Conservation (phyloP, 441 rosid species). For the Brassica balearica region DNA sequence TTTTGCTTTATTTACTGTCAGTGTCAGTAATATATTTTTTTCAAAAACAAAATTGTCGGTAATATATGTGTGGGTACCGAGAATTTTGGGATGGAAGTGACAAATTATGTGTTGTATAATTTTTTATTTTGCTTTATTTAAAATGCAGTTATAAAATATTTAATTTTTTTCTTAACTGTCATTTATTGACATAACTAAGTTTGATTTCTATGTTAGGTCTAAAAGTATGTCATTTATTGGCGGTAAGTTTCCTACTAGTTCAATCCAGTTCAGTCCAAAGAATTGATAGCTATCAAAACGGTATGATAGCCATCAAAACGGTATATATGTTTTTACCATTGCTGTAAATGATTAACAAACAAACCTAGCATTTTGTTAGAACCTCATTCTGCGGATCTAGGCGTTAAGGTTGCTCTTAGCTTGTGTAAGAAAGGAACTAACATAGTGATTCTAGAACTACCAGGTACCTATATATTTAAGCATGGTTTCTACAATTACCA, state of each 20-base stretch:
- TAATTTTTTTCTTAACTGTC: not conserved
- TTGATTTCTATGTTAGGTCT: not conserved
- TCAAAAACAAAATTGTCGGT: no score
- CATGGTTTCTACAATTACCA: not conserved
- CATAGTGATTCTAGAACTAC: conserved; percentile 7
- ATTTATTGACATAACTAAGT: not conserved
- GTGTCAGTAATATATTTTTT: no score
- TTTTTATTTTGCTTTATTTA: no score
- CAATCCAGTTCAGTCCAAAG: not conserved
- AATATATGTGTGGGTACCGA: no score
- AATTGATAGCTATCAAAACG: not conserved
- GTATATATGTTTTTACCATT: not conserved
- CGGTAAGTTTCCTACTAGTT: not conserved
- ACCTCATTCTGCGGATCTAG: no score
- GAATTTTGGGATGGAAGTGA: no score
- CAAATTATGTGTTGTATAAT: no score
- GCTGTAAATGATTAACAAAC: not conserved
- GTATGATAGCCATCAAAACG: not conserved
- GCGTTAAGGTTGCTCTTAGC: no score
- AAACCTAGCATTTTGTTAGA: not conserved
- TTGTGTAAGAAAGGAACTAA: not conserved
- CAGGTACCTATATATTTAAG: not conserved
- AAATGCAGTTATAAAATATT: no score
- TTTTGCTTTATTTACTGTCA: no score
- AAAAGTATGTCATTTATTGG: not conserved